These are phyloP conservation scores for Sesbania bispinosa DNA, from an alignment of 306 rosid species.

Conservation along the genomic window DNA sequence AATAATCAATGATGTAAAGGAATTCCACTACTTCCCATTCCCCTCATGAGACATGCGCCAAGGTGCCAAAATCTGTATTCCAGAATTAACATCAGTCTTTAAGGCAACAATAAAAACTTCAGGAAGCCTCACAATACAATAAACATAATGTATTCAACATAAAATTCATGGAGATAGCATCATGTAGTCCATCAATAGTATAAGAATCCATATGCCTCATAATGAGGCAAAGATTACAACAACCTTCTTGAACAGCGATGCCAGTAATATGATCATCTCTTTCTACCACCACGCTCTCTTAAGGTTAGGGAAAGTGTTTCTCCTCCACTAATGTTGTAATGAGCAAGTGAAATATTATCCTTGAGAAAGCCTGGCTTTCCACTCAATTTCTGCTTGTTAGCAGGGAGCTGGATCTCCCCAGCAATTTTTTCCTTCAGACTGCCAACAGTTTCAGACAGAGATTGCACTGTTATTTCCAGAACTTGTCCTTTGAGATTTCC, in stretches of 20 bases:
- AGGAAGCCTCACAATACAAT: conserved; percentile 26
- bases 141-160: conserved; percentile 25
- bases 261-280: conserved; percentile 53
- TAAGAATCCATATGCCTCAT: conserved; percentile 33
- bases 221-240: conserved; percentile 41
- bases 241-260: conserved; percentile 43
- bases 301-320: conserved; percentile 66
- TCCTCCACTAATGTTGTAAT: conserved; percentile 82
- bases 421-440: conserved; percentile 92
- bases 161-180: conserved; percentile 26
- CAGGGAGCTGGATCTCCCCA: conserved; percentile 95
- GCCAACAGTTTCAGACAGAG: conserved; percentile 82
- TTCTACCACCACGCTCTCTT: conserved; percentile 99
- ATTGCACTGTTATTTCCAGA: conserved; percentile 76
- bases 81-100: conserved; percentile 49
- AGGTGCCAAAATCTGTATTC: conserved; percentile 56
- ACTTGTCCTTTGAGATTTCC: conserved; percentile 89
- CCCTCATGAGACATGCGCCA: conserved; percentile 48
- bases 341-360: conserved; percentile 90
- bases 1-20: conserved; percentile 34
- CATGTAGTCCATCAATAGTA: conserved; percentile 29
- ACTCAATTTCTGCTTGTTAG: conserved; percentile 96
- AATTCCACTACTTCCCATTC: conserved; percentile 49
- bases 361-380: conserved; percentile 97
- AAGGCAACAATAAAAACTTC: conserved; percentile 12